Conservation (phyloP, 495 filamentous ascomycete genomes). For the Aspergillus saccharolyticus region DNA sequence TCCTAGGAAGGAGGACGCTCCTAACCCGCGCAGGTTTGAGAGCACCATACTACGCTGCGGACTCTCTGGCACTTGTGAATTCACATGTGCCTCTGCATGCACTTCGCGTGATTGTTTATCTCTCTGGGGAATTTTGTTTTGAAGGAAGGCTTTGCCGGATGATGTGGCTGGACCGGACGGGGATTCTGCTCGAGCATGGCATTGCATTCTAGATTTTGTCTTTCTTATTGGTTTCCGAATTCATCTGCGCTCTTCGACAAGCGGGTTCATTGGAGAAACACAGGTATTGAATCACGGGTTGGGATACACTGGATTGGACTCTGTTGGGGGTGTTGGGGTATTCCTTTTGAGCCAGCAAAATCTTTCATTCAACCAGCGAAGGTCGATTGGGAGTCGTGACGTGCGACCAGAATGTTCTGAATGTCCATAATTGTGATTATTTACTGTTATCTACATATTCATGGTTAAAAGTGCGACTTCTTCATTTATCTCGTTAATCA, state of each 20-base stretch:
- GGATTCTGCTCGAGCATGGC: conserved; percentile 26
- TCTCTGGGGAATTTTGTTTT: conserved; percentile 24
- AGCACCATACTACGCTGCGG: too few relatives aligned
- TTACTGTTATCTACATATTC: conserved; percentile 12
- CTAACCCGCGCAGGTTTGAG: conserved; percentile 20
- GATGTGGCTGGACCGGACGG: conserved; percentile 24
- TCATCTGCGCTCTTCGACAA: conserved; percentile 37
- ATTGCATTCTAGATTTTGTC: conserved; percentile 45
- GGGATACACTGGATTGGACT: conserved; percentile 45
- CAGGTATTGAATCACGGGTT: conserved; percentile 41
- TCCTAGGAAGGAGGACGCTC: conserved; percentile 32
- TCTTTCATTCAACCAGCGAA: conserved; percentile 11
- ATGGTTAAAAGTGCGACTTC: conserved; percentile 7
- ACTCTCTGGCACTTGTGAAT: background rate
- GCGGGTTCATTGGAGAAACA: conserved; percentile 45
- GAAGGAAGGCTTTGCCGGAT: conserved; percentile 18
- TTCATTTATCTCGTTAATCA: too few relatives aligned
- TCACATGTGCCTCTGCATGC: conserved; percentile 15
- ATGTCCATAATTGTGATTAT: conserved; percentile 31
- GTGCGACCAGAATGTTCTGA: conserved; percentile 35
- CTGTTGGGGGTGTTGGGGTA: conserved; percentile 45
- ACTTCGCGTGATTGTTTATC: conserved; percentile 27
- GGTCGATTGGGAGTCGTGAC: conserved; percentile 28
- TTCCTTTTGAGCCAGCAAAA: conserved; percentile 40
- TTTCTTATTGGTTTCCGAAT: conserved; percentile 19